These are phyloP conservation scores for Sphaerosporella brunnea DNA, from an alignment of 495 filamentous ascomycete species.

Conservation along the genomic window DNA sequence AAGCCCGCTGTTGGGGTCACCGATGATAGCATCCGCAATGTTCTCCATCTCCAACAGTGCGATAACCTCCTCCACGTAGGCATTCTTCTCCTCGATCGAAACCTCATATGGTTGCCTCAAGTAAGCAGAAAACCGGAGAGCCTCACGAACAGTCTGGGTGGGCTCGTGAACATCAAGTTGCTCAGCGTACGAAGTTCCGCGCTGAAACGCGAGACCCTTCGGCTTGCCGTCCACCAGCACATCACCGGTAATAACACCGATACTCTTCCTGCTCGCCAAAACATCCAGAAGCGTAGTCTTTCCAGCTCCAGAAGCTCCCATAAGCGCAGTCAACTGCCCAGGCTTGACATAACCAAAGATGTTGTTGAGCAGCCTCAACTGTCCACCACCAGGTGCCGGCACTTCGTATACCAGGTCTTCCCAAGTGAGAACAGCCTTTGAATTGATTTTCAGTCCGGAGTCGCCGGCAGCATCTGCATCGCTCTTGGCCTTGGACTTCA, in stretches of 20 bases:
- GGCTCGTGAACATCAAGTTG: slow-evolving; percentile 69
- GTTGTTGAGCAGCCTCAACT: slow-evolving; percentile 48
- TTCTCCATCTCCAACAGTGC: slow-evolving; percentile 75
- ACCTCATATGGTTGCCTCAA: slow-evolving; percentile 58
- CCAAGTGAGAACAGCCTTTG: slow-evolving; percentile 40
- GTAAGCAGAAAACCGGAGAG: slow-evolving; percentile 65
- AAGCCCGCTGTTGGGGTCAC: slow-evolving; percentile 71
- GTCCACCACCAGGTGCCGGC: slow-evolving; percentile 41
- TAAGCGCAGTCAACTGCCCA: slow-evolving; percentile 60
- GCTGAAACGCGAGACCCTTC: slow-evolving; percentile 54
- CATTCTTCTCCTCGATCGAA: slow-evolving; percentile 55
- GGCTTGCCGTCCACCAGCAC: slow-evolving; percentile 54
- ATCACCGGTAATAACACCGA: slow-evolving; percentile 57
- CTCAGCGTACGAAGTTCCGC: slow-evolving; percentile 64
- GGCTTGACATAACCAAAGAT: slow-evolving; percentile 66
- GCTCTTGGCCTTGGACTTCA: slow-evolving; percentile 21
- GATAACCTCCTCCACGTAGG: slow-evolving; percentile 81
- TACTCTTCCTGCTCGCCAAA: slow-evolving; percentile 55
- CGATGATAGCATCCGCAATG: slow-evolving; percentile 74
- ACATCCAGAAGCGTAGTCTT: slow-evolving; percentile 75
- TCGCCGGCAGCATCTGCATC: slow-evolving; percentile 26
- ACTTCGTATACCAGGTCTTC: slow-evolving; percentile 52
- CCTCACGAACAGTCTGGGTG: slow-evolving; percentile 65
- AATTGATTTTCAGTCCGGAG: slow-evolving; percentile 43
- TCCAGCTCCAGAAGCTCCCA: slow-evolving; percentile 74